phyloP scores from a whole-genome alignment of 768 basidiomycete species.

The Fistulinella prunicolor region DNA sequence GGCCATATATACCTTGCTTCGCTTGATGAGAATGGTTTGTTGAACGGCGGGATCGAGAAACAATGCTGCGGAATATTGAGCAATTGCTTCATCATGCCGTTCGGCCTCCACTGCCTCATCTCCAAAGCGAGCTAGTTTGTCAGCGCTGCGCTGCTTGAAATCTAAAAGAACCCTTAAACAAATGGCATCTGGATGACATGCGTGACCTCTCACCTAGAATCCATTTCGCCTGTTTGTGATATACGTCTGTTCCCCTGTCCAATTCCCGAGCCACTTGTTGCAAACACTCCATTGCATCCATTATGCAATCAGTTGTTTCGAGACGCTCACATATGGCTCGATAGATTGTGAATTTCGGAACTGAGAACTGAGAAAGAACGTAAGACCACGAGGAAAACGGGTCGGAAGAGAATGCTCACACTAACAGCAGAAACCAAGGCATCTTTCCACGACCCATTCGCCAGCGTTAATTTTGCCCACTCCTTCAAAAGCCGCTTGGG shows the following conservation, averaged over 20 bases:
- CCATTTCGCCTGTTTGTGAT: not conserved
- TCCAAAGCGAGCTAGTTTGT: not conserved
- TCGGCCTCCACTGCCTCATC: not conserved
- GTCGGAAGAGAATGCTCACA: not conserved
- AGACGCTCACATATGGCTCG: not conserved
- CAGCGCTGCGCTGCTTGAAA: not conserved
- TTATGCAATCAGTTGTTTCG: not conserved
- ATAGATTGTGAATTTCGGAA: not conserved
- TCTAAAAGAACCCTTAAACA: not conserved
- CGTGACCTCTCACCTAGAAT: too few relatives aligned
- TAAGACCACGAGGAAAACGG: not conserved
- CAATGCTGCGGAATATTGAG: not conserved
- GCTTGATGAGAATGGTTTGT: not conserved
- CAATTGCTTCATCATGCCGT: not conserved
- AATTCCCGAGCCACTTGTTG: not conserved
- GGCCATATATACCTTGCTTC: not conserved
- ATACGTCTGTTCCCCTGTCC: not conserved
- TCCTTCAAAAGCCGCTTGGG: not conserved
- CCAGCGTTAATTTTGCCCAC: slow-evolving; percentile 1
- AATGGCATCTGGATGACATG: too few relatives aligned
- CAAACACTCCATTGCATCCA: not conserved
- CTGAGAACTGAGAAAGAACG: not conserved
- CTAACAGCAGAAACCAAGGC: not conserved
- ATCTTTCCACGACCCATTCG: not conserved
- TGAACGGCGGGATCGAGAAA: not conserved